Evolutionary conservation across 768 basidiomycete species (phyloP).

Genomic region (Tulasnella sp.): DNA sequence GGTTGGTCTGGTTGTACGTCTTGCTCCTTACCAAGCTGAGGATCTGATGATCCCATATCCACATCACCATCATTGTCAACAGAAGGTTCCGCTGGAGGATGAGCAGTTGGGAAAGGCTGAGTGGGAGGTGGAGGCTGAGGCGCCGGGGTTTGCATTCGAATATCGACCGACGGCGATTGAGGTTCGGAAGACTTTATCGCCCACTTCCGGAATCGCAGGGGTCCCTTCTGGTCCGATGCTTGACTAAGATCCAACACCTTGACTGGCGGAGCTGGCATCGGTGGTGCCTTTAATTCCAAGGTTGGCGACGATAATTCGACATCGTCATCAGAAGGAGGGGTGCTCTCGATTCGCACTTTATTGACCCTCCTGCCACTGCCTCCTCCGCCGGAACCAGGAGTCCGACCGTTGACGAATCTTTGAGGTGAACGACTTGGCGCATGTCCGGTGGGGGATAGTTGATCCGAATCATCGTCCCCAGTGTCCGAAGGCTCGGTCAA

Average conservation of each 20-base stretch:
- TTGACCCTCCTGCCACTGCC: not conserved
- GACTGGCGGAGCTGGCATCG: not conserved
- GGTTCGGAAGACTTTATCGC: not conserved
- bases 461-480: not conserved
- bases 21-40: not conserved
- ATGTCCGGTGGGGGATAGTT: not conserved
- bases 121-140: not conserved
- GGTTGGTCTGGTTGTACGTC: not conserved
- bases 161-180: not conserved
- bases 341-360: conserved; percentile 9
- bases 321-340: not conserved
- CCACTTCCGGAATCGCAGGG: conserved; percentile 1
- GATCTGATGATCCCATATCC: not conserved
- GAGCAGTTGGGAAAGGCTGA: not conserved
- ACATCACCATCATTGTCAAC: not conserved
- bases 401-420: not conserved
- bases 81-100: not conserved
- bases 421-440: not conserved
- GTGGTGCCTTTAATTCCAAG: not conserved
- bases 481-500: conserved; percentile 10
- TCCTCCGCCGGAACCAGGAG: not conserved
- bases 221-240: not conserved
- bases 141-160: not conserved
- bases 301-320: not conserved
- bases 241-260: not conserved